Evolutionary conservation across 2,329 filamentous ascomycete genomes (phyloP).

Genomic region (Pseudogymnoascus destructans): DNA sequence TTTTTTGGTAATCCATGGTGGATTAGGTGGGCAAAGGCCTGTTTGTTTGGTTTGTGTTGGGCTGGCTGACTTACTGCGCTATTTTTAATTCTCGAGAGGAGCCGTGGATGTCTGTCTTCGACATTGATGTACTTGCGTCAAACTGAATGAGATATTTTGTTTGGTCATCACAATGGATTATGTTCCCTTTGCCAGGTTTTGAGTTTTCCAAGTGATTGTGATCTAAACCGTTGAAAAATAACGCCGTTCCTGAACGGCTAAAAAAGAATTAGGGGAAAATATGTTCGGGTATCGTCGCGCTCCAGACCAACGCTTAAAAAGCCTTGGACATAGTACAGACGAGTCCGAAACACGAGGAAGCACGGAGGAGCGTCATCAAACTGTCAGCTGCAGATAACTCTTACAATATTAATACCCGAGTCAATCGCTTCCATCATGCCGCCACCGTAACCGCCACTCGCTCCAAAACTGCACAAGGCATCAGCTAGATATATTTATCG

Average conservation of each 20-base stretch:
- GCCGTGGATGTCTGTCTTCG: not conserved
- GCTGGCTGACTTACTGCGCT: not conserved
- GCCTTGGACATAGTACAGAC: not conserved
- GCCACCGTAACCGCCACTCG: not conserved
- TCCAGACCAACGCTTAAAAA: not conserved
- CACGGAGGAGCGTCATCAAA: slow-evolving; percentile 4
- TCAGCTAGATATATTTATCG: not conserved
- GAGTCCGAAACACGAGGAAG: slow-evolving; percentile 2
- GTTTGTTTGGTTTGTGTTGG: slow-evolving; percentile 7
- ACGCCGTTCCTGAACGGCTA: not conserved
- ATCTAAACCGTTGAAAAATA: not conserved
- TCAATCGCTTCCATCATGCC: not conserved
- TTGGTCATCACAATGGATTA: not conserved
- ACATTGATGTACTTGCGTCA: slow-evolving; percentile 2
- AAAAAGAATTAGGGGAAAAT: not conserved
- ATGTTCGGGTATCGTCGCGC: not conserved
- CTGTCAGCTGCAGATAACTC: slow-evolving; percentile 1
- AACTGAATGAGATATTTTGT: not conserved
- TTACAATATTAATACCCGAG: slow-evolving; percentile 1
- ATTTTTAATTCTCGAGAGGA: slow-evolving; percentile 2
- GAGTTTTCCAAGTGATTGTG: not conserved
- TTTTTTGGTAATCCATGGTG: slow-evolving; percentile 7
- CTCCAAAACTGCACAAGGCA: not conserved
- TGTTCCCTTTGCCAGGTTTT: not conserved
- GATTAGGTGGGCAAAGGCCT: slow-evolving; percentile 6